Evolutionary conservation across 169 alveolate species (phyloP).

Genomic region (Cyclospora cayetanensis): DNA sequence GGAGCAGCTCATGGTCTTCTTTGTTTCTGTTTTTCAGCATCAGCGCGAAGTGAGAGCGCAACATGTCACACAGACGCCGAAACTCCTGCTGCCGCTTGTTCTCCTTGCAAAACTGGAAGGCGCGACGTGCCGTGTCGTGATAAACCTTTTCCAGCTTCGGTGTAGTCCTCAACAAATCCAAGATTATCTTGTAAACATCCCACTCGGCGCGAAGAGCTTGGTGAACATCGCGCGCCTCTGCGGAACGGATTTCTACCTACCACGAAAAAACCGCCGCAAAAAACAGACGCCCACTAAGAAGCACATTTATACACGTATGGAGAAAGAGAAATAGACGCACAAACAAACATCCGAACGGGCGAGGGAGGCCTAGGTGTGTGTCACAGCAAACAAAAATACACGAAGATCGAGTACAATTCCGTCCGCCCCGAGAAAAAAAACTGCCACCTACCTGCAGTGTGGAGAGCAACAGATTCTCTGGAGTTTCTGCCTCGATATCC

Average conservation of each 20-base stretch:
- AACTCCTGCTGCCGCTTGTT: slow-evolving; percentile 94
- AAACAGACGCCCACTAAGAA: too few species aligned
- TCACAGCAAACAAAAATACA: not conserved
- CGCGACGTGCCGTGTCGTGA: slow-evolving; percentile 94
- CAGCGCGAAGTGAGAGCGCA: slow-evolving; percentile 92
- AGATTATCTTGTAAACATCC: slow-evolving; percentile 95
- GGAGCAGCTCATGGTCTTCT: slow-evolving; percentile 85
- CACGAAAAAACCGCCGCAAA: too few species aligned
- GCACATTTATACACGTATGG: too few species aligned
- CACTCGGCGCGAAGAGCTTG: slow-evolving; percentile 85
- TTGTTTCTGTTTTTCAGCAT: slow-evolving; percentile 78
- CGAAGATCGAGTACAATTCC: not conserved
- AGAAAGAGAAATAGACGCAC: not conserved
- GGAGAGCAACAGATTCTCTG: slow-evolving; percentile 86
- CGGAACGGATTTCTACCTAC: slow-evolving; percentile 47
- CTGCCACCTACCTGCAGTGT: slow-evolving; percentile 86
- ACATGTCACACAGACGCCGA: slow-evolving; percentile 93
- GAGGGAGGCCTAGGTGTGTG: too few species aligned
- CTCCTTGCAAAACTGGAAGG: slow-evolving; percentile 93
- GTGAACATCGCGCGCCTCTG: slow-evolving; percentile 57
- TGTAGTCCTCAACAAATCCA: slow-evolving; percentile 94
- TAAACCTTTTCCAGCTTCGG: slow-evolving; percentile 95
- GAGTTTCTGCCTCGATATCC: slow-evolving; percentile 80
- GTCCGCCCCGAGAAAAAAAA: too few species aligned
- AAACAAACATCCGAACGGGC: not conserved